phyloP scores from a whole-genome alignment of 768 basidiomycete species.

The Auriscalpium microsporum region DNA sequence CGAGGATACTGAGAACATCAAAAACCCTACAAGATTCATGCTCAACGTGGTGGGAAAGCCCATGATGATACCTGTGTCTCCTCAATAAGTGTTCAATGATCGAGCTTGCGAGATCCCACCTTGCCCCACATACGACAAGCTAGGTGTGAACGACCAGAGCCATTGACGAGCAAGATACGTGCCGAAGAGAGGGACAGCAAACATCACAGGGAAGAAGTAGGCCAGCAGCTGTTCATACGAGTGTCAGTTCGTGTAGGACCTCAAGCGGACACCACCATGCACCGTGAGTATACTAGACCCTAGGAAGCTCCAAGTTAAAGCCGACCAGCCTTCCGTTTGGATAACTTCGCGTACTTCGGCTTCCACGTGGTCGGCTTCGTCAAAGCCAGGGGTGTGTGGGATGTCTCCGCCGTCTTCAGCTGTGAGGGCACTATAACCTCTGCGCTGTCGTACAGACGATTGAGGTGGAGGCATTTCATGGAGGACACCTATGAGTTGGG shows the following conservation, averaged over 20 bases:
- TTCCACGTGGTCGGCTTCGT: conserved; percentile 14
- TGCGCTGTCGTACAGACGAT: conserved; percentile 42
- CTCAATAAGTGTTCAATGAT: not conserved
- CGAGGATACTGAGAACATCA: not conserved
- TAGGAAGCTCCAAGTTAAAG: conserved; percentile 70
- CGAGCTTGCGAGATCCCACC: conserved; percentile 32
- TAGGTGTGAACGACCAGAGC: conserved; percentile 92
- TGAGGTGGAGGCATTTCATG: conserved; percentile 64
- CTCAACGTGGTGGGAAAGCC: conserved; percentile 89
- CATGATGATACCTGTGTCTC: conserved; percentile 80
- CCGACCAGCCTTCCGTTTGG: conserved; percentile 66
- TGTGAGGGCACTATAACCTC: conserved; percentile 43
- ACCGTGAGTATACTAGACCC: conserved; percentile 74
- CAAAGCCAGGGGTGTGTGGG: conserved; percentile 18
- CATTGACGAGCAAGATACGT: conserved; percentile 75
- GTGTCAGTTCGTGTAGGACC: not conserved
- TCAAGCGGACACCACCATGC: conserved; percentile 18
- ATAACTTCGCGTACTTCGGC: conserved; percentile 36
- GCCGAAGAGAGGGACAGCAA: conserved; percentile 82
- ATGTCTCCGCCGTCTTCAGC: conserved; percentile 22
- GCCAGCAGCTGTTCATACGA: conserved; percentile 54
- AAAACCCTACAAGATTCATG: conserved; percentile 70
- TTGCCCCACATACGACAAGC: conserved; percentile 88
- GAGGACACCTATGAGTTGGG: conserved; percentile 87
- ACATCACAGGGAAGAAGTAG: conserved; percentile 85